Base-by-base conservation (phyloP, 208 protist species). In the Acanthamoeba quina region DNA sequence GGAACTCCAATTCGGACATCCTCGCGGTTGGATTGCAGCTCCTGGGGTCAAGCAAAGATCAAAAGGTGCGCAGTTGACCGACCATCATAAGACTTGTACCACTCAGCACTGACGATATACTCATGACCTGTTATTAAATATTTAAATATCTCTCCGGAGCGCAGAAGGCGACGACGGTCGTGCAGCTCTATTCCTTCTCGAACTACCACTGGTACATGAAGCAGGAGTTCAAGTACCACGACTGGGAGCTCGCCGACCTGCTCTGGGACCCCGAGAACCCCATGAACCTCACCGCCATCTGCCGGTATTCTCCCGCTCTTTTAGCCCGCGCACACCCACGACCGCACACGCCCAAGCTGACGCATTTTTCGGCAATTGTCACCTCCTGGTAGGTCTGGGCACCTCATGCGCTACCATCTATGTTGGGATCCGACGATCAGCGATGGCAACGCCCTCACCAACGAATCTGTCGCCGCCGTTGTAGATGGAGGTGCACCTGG, bases 151-250 rank as follows among this genome's bases (percentile, higher is more conserved):
- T 92, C 37, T 7, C 72, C 34, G 17, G 19, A 54, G 17, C 49
- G 21, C 52, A 95, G 66, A 83, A 85, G 24, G 66, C 66, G 29
- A 41, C 74, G 21, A 49, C 37, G 24, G 41, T 56, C 11, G 74
- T 97, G 34, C 95, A 96, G 49, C 58, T 97, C 52, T 97, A 92
- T 72, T 91, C 70, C 15, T 31, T 80, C 19, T 88, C 70, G 29
- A 97, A 97, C 78, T 97, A 97, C 56, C 83, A 96, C 76, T 97
- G 96, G 96, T 96, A 96, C 56, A 58, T 96, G 41, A 95, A 96
- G 94, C 95, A 94, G n/a, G 80, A 96, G 72, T 76, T 95, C 52
- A 17, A 80, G 56, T 92, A 92, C 29, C 74, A 70, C 41, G 74
- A 76, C 52, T 64, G 72, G 62, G 11, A 49, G 19, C 66, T 96